A percentile compares a stretch with the other conserved stretches of the same genome.
phyloP scores from a whole-genome alignment of 106 monocot genomes.

The Narthecium ossifragum region DNA sequence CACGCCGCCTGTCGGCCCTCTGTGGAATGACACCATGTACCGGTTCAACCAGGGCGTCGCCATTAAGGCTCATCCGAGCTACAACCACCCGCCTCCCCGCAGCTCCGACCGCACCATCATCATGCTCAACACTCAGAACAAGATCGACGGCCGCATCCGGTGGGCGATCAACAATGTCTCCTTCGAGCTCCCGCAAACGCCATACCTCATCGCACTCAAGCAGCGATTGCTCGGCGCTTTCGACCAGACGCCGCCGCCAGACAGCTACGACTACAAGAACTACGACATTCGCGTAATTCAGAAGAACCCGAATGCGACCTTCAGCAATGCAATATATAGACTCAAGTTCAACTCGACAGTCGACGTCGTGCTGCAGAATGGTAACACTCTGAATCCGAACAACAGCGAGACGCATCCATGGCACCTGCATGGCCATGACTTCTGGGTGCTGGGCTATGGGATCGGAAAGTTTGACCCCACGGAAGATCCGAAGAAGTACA shows the following conservation, averaged over 20 bases:
- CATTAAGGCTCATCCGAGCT: constrained; percentile 30
- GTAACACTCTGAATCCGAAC: constrained; percentile 57
- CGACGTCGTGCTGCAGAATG: constrained; percentile 84
- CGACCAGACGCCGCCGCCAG: constrained; percentile 39
- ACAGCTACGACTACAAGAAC: constrained; percentile 42
- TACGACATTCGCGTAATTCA: constrained; percentile 26
- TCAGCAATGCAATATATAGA: constrained; percentile 35
- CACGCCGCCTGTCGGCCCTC: constrained; percentile 29
- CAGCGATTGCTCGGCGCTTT: constrained; percentile 26
- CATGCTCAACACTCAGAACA: constrained; percentile 84
- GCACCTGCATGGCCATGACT: constrained; percentile 98
- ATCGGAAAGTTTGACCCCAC: constrained; percentile 55
- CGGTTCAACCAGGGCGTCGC: constrained; percentile 39
- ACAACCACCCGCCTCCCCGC: constrained; percentile 35
- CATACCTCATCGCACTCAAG: constrained; percentile 69
- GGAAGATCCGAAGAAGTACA: constrained; percentile 30
- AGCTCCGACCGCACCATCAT: constrained; percentile 50
- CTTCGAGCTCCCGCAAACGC: constrained; percentile 52
- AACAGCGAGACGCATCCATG: constrained; percentile 98
- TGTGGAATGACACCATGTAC: constrained; percentile 57
- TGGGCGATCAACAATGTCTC: constrained; percentile 89
- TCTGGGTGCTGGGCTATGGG: constrained; percentile 94
- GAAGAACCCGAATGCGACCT: constrained; percentile 36
- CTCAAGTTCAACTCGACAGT: constrained; percentile 59
- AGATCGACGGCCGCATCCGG: constrained; percentile 33